Base-by-base conservation (phyloP, 805 yeast species). In the Hemisphaericaspora nanyangensis region DNA sequence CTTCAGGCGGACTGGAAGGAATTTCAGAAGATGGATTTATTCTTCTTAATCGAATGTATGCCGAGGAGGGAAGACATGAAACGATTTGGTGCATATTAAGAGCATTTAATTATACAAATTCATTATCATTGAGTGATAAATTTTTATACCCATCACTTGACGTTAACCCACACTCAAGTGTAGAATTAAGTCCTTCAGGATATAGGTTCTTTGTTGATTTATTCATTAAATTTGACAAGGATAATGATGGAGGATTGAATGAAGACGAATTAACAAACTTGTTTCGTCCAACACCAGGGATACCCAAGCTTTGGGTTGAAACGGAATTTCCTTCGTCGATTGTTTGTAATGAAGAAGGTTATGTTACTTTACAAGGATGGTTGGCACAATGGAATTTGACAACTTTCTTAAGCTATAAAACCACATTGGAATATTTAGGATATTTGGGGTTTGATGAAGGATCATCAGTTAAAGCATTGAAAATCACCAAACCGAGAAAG, bases 381-480 rank as follows among this genome's bases (percentile, higher is more conserved):
- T 64, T 93, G 28, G 99, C 99, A 0, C 98, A 91, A 54, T 93
- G 99, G 99, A 83, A 91, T 50, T 85, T 93, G 85, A 88, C 96
- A 0, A 91, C 98, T 0, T 89, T 79, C 49, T 65, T 93, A 22
- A 95, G 90, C 51, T 79, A 85, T 55, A 79, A 75, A 49, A 82
- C 88, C 1, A 89, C 98, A 0, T 71, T 93, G 36, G 95, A 88
- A 36, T 93, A 91, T 52, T 63, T 93, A 45, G 95, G 95, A 0
- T 87, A 86, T 63, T 72, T 93, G 40, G 99, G 99, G 0, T 91
- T 84, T 54, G 95, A 86, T 44, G 76, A 68, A 52, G 65, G 63
- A 46, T 47, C 54, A 40, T 51, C 59, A 38, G 43, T 42, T 24
- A 55, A 50, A 38, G 62, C 58, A 35, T 56, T 93, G 33, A 80